phyloP scores from a whole-genome alignment of 2,329 filamentous ascomycete genomes.

The Alternaria sp. region DNA sequence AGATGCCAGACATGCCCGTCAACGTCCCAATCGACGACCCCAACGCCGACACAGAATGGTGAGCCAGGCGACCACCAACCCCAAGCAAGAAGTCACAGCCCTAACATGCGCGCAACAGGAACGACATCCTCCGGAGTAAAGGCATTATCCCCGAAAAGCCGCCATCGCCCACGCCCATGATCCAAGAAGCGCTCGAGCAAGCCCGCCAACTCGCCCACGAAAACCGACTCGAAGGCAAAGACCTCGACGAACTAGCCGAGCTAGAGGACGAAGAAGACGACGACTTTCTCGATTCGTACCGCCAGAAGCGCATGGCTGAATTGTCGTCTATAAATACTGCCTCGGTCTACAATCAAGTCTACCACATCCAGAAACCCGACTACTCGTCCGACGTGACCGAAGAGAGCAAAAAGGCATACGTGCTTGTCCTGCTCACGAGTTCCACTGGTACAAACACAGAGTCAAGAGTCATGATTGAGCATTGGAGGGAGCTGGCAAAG shows the following conservation, averaged over 20 bases:
- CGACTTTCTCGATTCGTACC: slow-evolving; percentile 85
- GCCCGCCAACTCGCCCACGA: slow-evolving; percentile 85
- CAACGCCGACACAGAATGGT: slow-evolving; percentile 99
- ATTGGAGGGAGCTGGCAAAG: slow-evolving; percentile 83
- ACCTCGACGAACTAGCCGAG: slow-evolving; percentile 90
- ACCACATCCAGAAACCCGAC: slow-evolving; percentile 92
- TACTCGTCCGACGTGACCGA: slow-evolving; percentile 93
- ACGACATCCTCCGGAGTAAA: slow-evolving; percentile 97
- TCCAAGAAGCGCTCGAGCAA: slow-evolving; percentile 90
- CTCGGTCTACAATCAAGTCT: slow-evolving; percentile 86
- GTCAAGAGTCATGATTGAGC: slow-evolving; percentile 80
- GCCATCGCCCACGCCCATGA: slow-evolving; percentile 92
- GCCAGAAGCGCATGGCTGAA: slow-evolving; percentile 85
- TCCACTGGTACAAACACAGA: slow-evolving; percentile 82
- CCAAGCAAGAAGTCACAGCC: background rate
- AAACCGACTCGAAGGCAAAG: slow-evolving; percentile 91
- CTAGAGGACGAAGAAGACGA: slow-evolving; percentile 97
- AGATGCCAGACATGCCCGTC: slow-evolving; percentile 64
- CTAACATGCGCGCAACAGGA: slow-evolving; percentile 66
- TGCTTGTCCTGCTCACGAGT: slow-evolving; percentile 83
- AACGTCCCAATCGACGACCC: slow-evolving; percentile 92
- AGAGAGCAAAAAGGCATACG: slow-evolving; percentile 73
- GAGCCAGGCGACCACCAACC: slow-evolving; percentile 3
- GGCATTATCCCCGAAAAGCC: slow-evolving; percentile 98
- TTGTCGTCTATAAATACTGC: slow-evolving; percentile 77